A percentile compares a stretch with the other conserved stretches of the same genome.
Evolutionary conservation across 306 rosid species (phyloP).

Genomic region (Pyrus communis): DNA sequence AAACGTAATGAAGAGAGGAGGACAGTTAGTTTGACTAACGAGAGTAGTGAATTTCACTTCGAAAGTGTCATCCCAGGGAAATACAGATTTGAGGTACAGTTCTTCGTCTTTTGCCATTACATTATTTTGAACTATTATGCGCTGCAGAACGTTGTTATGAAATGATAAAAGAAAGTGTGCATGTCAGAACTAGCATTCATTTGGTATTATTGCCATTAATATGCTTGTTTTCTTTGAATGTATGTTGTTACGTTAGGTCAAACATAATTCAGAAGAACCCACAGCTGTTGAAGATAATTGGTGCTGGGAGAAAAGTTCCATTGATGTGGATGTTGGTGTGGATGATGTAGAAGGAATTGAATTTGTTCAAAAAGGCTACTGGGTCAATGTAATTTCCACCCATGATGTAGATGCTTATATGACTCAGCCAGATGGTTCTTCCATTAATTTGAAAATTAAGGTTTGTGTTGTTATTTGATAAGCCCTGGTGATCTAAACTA

Average conservation of each 20-base stretch:
- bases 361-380: conserved; percentile 83
- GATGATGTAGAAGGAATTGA: conserved; percentile 65
- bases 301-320: conserved; percentile 85
- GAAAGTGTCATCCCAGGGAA: conserved; percentile 79
- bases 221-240: conserved; percentile 2
- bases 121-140: conserved; percentile 9
- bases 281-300: conserved; percentile 56
- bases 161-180: background rate
- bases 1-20: conserved; percentile 48
- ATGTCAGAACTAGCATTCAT: background rate
- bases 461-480: conserved; percentile 28
- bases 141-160: background rate
- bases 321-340: conserved; percentile 68
- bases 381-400: conserved; percentile 72
- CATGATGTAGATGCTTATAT: conserved; percentile 77
- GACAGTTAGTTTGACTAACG: conserved; percentile 50
- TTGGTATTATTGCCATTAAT: background rate
- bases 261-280: conserved; percentile 42
- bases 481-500: conserved; percentile 11
- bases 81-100: conserved; percentile 73
- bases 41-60: conserved; percentile 57
- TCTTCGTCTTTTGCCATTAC: conserved; percentile 5
- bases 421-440: conserved; percentile 64
- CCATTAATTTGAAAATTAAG: conserved; percentile 58
- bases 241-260: conserved; percentile 53